Conservation (phyloP, 2,329 filamentous ascomycete genomes). For the Trichophyton schoenleinii region DNA sequence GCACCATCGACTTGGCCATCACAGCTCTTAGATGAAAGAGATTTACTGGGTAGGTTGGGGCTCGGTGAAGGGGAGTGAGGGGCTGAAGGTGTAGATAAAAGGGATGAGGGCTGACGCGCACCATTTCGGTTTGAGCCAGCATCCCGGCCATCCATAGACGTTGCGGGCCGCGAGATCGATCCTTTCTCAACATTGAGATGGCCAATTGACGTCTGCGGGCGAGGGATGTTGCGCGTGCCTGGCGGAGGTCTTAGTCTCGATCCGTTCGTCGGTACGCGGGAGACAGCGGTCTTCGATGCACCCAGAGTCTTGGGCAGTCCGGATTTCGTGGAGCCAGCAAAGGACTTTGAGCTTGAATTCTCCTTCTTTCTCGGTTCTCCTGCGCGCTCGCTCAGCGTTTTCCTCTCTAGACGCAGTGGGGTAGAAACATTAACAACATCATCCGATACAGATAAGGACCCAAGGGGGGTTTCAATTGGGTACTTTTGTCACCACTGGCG, state of each 20-base stretch:
- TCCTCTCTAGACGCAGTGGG: background rate
- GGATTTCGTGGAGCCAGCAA: background rate
- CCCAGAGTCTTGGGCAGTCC: background rate
- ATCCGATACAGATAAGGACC: background rate
- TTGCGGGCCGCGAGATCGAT: conserved; percentile 30
- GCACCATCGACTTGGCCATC: conserved; percentile 17
- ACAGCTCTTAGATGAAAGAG: conserved; percentile 14
- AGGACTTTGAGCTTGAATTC: conserved; percentile 18
- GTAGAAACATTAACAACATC: background rate
- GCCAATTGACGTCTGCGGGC: conserved; percentile 38
- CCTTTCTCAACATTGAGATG: background rate
- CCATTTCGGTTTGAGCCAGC: conserved; percentile 40
- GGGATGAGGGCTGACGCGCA: conserved; percentile 30
- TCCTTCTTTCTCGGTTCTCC: conserved; percentile 35
- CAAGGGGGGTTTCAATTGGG: background rate
- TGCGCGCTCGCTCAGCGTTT: conserved; percentile 40
- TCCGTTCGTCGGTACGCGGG: background rate
- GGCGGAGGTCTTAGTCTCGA: conserved; percentile 18
- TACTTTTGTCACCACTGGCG: background rate
- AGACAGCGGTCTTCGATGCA: background rate
- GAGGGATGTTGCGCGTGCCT: conserved; percentile 26
- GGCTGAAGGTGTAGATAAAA: conserved; percentile 16
- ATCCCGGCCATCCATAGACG: conserved; percentile 31
- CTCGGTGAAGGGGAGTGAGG: conserved; percentile 15
- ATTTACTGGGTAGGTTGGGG: conserved; percentile 10